Evolutionary conservation across 352 stramenopile genomes (phyloP), one percentile per base, ranked within the genome.

Genomic region (Pythium sp.): DNA sequence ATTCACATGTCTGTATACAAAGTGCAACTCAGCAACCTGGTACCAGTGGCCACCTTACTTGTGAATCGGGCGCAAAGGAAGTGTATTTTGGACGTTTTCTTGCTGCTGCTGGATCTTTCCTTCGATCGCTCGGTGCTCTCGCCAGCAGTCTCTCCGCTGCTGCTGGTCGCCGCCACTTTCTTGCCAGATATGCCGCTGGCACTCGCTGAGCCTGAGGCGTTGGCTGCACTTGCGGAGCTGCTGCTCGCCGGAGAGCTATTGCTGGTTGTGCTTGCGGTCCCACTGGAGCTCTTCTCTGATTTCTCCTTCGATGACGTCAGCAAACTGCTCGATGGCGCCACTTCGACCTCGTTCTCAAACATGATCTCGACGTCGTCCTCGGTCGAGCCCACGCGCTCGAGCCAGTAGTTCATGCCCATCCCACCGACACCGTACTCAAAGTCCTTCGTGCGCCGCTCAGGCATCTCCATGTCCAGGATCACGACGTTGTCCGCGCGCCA

Each of bases 401-500:
- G 74, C 78, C 73, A 93, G 61, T 83, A 90, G 61, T 86, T 86
- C 81, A 90, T 92, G 49, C 57, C 72, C 46, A 73, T 58, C 18
- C 53, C 64, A 1, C 71, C 72, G 32, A 71, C 83, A 15, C 81
- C 78, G 49, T 82, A 73, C 53, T 95, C 83, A 68, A 93, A 92
- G 71, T 95, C 89, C 28, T 89, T 79, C 1, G 89, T 95, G 28
- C 80, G 86, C 6, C 84, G 82, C 63, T 93, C 82, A 6, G 90
- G 83, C 80, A 96, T 93, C 30, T 97, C 92, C 72, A 98, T 82
- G 30, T 98, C 93, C 7, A 98, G 72, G 46, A 90, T 78, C 43
- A 97, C 80, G 9, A 98, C 85, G 59, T 98, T 95, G 55, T 98
- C 92, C n/a, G 72, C 79, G 24, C 85, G 84, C 85, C 93, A 98